Evolutionary conservation across 2,329 filamentous ascomycete genomes (phyloP).

Genomic region (Berkeleyomyces basicola): DNA sequence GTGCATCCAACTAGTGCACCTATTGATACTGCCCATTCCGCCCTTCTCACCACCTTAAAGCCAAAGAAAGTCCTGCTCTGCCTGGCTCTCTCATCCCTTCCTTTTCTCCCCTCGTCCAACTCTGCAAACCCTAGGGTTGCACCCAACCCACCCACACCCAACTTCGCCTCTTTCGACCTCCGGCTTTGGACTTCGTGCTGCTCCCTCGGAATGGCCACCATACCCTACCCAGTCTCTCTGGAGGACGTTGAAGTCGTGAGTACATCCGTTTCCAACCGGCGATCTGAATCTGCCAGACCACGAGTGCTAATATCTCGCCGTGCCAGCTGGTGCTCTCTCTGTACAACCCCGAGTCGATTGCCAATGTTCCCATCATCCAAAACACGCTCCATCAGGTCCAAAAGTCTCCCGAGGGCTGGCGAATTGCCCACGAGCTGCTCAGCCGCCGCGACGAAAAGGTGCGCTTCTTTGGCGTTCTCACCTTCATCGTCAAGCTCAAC

Average conservation of each 20-base stretch:
- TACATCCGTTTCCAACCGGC: neutral
- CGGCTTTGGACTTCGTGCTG: neutral
- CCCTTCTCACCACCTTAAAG: neutral
- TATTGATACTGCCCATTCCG: too few species aligned
- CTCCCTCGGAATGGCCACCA: slow-evolving; percentile 7
- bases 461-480: slow-evolving; percentile 83
- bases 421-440: slow-evolving; percentile 62
- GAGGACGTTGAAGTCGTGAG: slow-evolving; percentile 14
- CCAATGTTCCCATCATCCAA: slow-evolving; percentile 39
- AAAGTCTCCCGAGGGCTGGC: slow-evolving; percentile 67
- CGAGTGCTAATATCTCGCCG: neutral
- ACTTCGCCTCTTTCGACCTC: neutral
- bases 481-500: slow-evolving; percentile 87
- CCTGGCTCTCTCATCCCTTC: neutral
- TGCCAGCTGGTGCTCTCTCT: slow-evolving; percentile 32
- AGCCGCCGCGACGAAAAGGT: slow-evolving; percentile 53
- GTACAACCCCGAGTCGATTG: slow-evolving; percentile 34
- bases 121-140: neutral
- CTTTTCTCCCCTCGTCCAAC: neutral
- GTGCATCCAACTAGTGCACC: too few species aligned
- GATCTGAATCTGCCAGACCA: neutral
- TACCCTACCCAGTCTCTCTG: slow-evolving; percentile 2
- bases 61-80: neutral
- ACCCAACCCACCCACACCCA: neutral
- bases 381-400: slow-evolving; percentile 65